Evolutionary conservation across 805 yeast species (phyloP).

Genomic region (Kazachstania martiniae): DNA sequence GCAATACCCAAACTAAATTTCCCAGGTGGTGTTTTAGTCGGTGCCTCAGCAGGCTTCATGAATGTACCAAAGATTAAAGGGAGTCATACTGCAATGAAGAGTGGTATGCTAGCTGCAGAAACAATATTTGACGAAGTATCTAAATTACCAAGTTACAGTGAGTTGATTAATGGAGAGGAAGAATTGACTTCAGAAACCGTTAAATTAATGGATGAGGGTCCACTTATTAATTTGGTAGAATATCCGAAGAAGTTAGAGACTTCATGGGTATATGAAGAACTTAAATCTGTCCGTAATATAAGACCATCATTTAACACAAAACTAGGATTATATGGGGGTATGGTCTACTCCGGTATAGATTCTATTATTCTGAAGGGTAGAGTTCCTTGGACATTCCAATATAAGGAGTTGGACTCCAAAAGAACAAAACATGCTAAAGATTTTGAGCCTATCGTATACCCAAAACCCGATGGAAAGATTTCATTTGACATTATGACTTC

Average conservation of each 20-base stretch:
- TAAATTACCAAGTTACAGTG: constrained; percentile 31
- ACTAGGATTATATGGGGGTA: constrained; percentile 72
- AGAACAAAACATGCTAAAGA: constrained; percentile 59
- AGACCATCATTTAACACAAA: constrained; percentile 81
- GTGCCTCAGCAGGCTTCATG: constrained; percentile 93
- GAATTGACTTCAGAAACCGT: constrained; percentile 23
- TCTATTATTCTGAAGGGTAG: constrained; percentile 69
- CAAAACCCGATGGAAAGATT: constrained; percentile 90
- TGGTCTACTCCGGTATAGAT: constrained; percentile 73
- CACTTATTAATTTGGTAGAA: constrained; percentile 37
- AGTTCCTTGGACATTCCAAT: constrained; percentile 81
- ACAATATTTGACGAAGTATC: constrained; percentile 48
- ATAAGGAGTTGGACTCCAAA: constrained; percentile 57
- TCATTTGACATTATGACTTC: constrained; percentile 88
- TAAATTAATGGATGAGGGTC: constrained; percentile 26
- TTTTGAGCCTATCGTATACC: constrained; percentile 68
- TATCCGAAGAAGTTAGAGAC: constrained; percentile 57
- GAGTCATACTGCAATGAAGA: constrained; percentile 93
- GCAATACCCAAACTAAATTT: constrained; percentile 81
- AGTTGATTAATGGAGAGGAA: constrained; percentile 34
- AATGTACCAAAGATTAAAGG: constrained; percentile 98
- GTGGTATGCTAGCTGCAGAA: constrained; percentile 94
- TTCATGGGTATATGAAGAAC: constrained; percentile 83
- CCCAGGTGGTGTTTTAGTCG: constrained; percentile 95
- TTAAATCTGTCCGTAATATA: constrained; percentile 75